Evolutionary conservation across 1,139 yeast species (phyloP).

Genomic region (Blastobotrys apis): DNA sequence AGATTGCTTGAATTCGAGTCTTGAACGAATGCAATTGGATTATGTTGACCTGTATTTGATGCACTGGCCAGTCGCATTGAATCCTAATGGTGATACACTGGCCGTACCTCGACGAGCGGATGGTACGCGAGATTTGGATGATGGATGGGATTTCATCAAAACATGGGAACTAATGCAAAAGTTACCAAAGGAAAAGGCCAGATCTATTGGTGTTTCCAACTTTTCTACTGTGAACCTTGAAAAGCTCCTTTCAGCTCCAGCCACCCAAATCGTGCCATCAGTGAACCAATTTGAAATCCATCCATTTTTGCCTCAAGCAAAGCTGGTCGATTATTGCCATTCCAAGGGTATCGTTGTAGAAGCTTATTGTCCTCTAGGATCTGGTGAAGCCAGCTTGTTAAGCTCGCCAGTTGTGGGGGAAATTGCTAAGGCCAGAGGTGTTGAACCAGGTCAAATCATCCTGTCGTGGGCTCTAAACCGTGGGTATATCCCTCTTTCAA

Average conservation of each 20-base stretch:
- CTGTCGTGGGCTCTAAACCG: conserved; percentile 69
- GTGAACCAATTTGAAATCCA: conserved; percentile 74
- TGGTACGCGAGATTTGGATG: conserved; percentile 2
- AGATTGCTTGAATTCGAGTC: conserved; percentile 53
- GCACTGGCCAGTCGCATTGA: conserved; percentile 68
- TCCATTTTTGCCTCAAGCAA: conserved; percentile 67
- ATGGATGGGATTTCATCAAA: conserved; percentile 23
- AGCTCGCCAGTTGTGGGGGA: conserved; percentile 45
- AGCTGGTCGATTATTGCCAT: conserved; percentile 52
- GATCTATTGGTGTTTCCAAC: conserved; percentile 76
- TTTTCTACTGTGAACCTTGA: conserved; percentile 52
- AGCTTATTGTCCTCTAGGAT: conserved; percentile 69
- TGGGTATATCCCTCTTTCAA: conserved; percentile 65
- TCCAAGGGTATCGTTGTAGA: conserved; percentile 54
- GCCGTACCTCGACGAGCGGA: not conserved
- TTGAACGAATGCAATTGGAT: conserved; percentile 62
- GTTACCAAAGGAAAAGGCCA: conserved; percentile 56
- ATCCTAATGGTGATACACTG: not conserved
- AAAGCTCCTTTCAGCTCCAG: conserved; percentile 57
- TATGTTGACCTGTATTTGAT: conserved; percentile 79
- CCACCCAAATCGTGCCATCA: conserved; percentile 63
- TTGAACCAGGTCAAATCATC: conserved; percentile 57
- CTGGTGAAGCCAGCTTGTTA: conserved; percentile 25
- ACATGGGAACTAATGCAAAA: conserved; percentile 72
- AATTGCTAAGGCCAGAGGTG: conserved; percentile 52